A percentile compares a stretch with the other conserved stretches of the same genome.
Conservation (phyloP, 495 filamentous ascomycete genomes). For the Penicillium salamii region DNA sequence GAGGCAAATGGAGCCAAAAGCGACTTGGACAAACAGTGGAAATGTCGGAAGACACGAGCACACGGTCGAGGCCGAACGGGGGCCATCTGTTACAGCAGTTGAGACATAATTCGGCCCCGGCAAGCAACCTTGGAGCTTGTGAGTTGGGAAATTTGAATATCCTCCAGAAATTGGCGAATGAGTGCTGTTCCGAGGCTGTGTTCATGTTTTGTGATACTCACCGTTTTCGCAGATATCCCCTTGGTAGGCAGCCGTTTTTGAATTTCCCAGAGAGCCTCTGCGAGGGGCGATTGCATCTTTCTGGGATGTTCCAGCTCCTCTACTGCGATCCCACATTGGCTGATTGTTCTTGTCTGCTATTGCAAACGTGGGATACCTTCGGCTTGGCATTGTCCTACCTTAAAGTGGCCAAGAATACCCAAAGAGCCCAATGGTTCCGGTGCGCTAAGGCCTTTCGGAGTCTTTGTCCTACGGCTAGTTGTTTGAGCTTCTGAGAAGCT, state of each 20-base stretch:
- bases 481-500: not conserved
- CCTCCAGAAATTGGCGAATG: conserved; percentile 11
- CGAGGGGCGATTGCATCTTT: not conserved
- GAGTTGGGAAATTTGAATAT: conserved; percentile 7
- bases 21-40: not conserved
- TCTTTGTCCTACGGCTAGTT: not conserved
- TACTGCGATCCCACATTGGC: not conserved
- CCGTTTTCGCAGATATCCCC: not conserved
- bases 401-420: conserved; percentile 8
- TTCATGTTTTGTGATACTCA: conserved; percentile 7
- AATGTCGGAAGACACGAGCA: conserved; percentile 16
- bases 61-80: conserved; percentile 7
- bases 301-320: not conserved
- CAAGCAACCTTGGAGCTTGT: conserved; percentile 1
- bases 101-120: conserved; percentile 3
- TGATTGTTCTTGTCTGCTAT: conserved; percentile 6
- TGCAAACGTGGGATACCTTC: conserved; percentile 10
- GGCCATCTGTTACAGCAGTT: not conserved
- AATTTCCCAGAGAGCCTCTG: not conserved
- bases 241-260: conserved; percentile 2
- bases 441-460: conserved; percentile 8
- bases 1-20: not conserved
- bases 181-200: conserved; percentile 11
- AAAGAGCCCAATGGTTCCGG: conserved; percentile 12
- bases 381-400: conserved; percentile 21